Evolutionary conservation across 2,329 filamentous ascomycete species (phyloP).

Genomic region (Stachybotrys chartarum): DNA sequence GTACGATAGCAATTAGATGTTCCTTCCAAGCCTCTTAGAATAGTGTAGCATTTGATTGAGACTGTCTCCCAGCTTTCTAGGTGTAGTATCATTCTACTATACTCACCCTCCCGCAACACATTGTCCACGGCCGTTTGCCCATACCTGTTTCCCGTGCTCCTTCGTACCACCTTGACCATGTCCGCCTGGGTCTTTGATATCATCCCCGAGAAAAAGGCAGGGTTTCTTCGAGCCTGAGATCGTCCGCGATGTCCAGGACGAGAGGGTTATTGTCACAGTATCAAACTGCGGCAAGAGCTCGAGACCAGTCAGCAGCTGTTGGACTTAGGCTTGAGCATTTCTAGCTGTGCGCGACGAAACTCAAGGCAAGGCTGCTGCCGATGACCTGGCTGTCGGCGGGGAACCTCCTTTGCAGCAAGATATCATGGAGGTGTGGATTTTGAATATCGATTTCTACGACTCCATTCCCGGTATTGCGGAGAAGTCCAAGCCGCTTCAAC

Average conservation of each 20-base stretch:
- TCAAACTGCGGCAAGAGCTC: constrained; percentile 35
- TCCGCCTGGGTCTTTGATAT: too few species aligned
- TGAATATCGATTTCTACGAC: constrained; percentile 35
- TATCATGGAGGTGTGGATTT: constrained; percentile 32
- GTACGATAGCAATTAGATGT: too few species aligned
- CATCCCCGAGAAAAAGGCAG: too few species aligned
- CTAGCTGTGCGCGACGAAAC: constrained; percentile 30
- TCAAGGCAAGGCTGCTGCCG: constrained; percentile 32
- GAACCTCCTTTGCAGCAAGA: constrained; percentile 18
- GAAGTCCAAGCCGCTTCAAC: constrained; percentile 21
- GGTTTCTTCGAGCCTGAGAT: background rate
- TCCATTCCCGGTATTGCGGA: constrained; percentile 32
- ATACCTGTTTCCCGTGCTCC: too few species aligned
- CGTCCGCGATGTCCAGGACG: constrained; percentile 9
- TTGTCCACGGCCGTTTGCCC: too few species aligned
- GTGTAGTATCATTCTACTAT: too few species aligned
- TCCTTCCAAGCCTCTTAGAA: too few species aligned
- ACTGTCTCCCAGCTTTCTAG: too few species aligned
- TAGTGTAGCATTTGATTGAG: too few species aligned
- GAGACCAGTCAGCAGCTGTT: constrained; percentile 33
- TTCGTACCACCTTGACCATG: too few species aligned
- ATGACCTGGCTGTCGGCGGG: constrained; percentile 15
- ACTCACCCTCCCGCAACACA: too few species aligned
- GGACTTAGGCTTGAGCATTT: constrained; percentile 26
- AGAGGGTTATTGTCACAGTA: constrained; percentile 37